These are phyloP conservation scores for Sporothrix inflata DNA, from an alignment of 2,329 filamentous ascomycete genomes.

Conservation along the genomic window DNA sequence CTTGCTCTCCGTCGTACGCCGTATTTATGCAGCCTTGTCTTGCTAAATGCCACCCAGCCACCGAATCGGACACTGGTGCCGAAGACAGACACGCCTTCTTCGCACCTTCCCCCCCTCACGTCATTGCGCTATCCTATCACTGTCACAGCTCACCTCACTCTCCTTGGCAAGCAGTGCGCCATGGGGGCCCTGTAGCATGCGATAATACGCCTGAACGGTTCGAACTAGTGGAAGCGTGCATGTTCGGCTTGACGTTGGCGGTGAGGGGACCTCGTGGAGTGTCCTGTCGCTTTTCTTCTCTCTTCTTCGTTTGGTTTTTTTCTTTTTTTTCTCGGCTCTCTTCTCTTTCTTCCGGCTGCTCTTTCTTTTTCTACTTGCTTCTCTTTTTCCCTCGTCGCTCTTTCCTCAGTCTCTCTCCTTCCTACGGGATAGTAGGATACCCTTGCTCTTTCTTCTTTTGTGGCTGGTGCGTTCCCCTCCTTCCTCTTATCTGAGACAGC, in stretches of 20 bases:
- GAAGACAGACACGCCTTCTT: neutral
- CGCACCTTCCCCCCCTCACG: conserved; percentile 6
- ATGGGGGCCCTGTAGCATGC: conserved; percentile 2
- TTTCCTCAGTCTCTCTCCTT: neutral
- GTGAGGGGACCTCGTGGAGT: neutral
- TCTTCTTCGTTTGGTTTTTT: neutral
- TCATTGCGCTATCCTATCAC: neutral
- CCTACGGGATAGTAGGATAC: neutral
- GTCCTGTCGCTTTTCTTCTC: neutral
- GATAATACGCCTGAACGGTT: neutral
- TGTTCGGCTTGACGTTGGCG: neutral
- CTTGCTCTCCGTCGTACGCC: neutral
- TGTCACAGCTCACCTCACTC: neutral
- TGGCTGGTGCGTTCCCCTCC: neutral
- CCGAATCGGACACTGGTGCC: neutral
- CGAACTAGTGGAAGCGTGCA: neutral
- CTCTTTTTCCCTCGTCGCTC: neutral
- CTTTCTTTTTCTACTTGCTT: neutral
- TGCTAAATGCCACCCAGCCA: neutral
- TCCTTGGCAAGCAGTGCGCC: conserved; percentile 7
- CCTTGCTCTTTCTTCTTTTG: neutral
- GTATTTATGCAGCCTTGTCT: neutral
- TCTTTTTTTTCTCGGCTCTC: neutral
- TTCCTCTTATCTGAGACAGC: conserved; percentile 21
- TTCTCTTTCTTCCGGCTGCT: neutral